Evolutionary conservation across 2,329 filamentous ascomycete species (phyloP), one percentile per base, ranked within the genome.

Genomic region (Cladosporium cucumerinum): DNA sequence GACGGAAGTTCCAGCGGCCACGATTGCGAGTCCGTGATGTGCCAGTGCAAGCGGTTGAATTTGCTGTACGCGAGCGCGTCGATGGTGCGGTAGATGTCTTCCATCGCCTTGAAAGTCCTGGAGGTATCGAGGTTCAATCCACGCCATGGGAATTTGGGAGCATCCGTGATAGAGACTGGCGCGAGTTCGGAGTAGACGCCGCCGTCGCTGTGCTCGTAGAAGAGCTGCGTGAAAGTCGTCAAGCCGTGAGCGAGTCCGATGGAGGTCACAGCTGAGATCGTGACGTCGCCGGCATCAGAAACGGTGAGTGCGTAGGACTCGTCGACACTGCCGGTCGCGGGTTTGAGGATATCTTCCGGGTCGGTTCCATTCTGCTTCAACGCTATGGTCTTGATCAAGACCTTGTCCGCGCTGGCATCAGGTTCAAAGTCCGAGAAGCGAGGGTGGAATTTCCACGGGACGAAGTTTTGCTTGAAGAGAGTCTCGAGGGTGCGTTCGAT

Each of bases 1-100:
- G 89, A 78, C 0, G 91, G 90, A 58, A 96, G 88, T 69, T 92
- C 91, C 26, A 96, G 81, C 0, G 92, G 92, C 89, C 92, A 96
- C 4, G 91, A 91, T 77, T 96, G 92, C 18, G 89, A 87, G 76
- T 96, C 92, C 5, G 91, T 95, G 65, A 89, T 83, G 79, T 96
- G 92, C 62, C 94, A 81, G 77, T 95, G 92, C 64, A 96, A 82
- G 6, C 87, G 84, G 78, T 95, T 95, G 82, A 95, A 85, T 80
- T 96, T 95, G 80, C 88, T 92, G 84, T 87, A 92, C 1, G 89
- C 81, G 1, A 89, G 80, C 48, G 87, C 89, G 73, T 96, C 90
- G 69, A 97, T 90, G 61, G 88, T 91, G 59, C 87, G 86, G 72
- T 88, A 83, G 69, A 96, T 88, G 71, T 90, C 86, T 3, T 81